Conservation (phyloP, 139 green algal genomes). For the Micractinium conductrix region DNA sequence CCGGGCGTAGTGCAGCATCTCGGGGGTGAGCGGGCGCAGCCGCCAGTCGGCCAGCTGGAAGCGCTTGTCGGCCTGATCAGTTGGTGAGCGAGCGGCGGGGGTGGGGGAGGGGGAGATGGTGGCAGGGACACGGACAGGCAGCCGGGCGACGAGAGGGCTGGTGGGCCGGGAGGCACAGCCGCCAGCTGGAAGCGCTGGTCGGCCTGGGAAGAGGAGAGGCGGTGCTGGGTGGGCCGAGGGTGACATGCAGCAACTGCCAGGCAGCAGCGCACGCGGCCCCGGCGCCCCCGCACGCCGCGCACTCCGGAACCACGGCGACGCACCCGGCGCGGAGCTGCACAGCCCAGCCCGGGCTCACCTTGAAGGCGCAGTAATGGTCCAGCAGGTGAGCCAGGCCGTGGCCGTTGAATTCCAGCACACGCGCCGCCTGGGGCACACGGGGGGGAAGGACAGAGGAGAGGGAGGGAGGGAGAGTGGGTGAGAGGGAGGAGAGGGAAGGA, state of each 20-base stretch:
- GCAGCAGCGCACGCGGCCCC: too few species aligned
- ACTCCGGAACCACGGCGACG: too few species aligned
- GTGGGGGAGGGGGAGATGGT: too few species aligned
- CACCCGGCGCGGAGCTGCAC: too few species aligned
- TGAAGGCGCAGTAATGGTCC: slow-evolving; percentile 71
- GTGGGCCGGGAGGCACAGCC: not conserved
- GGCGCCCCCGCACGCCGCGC: too few species aligned
- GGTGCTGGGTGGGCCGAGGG: too few species aligned
- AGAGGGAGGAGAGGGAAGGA: not conserved
- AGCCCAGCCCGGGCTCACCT: slow-evolving; percentile 24
- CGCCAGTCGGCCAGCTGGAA: slow-evolving; percentile 98
- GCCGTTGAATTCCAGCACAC: slow-evolving; percentile 39
- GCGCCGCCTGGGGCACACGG: slow-evolving; percentile 78
- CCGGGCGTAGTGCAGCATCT: slow-evolving; percentile 90
- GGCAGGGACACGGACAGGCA: too few species aligned
- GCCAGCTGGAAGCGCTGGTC: not conserved
- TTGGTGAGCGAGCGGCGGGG: slow-evolving; percentile 2
- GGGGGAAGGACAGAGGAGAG: too few species aligned
- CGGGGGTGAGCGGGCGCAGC: slow-evolving; percentile 74
- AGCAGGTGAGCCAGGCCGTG: slow-evolving; percentile 84
- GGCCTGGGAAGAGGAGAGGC: not conserved
- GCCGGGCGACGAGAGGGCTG: too few species aligned
- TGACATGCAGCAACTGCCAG: too few species aligned
- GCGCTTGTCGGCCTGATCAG: slow-evolving; percentile 73
- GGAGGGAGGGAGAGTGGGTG: not conserved